Conservation (phyloP, 208 protist genomes). For the Acanthamoeba royreba region DNA sequence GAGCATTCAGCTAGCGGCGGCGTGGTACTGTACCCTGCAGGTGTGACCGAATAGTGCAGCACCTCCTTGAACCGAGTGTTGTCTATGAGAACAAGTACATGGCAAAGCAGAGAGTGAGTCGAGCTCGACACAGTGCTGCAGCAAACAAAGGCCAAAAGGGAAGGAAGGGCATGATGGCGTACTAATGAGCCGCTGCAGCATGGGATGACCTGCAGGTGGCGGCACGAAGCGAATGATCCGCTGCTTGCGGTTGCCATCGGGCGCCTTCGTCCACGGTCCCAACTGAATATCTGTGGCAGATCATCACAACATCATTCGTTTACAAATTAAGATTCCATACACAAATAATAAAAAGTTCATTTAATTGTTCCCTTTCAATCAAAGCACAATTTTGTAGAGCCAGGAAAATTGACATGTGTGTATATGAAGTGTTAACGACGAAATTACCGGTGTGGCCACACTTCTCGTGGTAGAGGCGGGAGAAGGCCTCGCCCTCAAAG, state of each 20-base stretch:
- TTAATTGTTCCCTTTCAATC: no score
- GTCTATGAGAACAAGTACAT: no score
- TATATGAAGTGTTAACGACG: neutral
- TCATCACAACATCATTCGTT: neutral
- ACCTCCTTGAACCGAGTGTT: neutral
- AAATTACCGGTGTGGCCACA: neutral
- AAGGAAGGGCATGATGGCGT: neutral
- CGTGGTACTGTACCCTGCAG: neutral
- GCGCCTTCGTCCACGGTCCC: neutral
- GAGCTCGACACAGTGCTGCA: no score
- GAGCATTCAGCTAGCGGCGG: no score
- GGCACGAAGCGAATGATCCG: neutral
- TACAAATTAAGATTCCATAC: neutral
- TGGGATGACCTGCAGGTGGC: neutral
- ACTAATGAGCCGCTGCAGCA: neutral
- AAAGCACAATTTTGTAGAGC: no score
- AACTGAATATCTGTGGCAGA: neutral
- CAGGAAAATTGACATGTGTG: no score
- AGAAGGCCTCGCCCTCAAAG: neutral
- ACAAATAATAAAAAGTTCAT: neutral
- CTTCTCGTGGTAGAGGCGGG: neutral
- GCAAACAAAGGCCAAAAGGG: no score
- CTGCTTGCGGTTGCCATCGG: neutral
- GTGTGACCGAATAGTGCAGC: neutral
- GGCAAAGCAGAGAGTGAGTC: no score